Base-by-base conservation (phyloP, 2,329 filamentous ascomycete genomes). In the Pseudovirgaria hyperparasitica region DNA sequence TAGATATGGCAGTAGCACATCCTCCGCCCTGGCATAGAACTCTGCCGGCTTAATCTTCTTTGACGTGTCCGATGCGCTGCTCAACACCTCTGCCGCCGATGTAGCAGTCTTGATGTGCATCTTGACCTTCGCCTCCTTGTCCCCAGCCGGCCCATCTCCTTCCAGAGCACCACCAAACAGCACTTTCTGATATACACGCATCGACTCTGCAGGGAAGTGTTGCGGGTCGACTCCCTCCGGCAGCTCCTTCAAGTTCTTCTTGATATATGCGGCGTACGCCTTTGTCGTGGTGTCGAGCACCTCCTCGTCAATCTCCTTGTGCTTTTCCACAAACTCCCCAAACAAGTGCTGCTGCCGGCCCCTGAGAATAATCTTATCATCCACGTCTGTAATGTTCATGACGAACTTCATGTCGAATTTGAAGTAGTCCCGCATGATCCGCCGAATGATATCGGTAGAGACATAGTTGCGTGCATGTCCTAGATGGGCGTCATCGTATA, bases 391-490 rank as follows among this genome's bases (percentile, higher is more conserved):
- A 36, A 90, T 84, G 57, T 92, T 92, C 77, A 92, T 90, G 38
- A 92, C 81, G 57, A 92, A 92, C 33, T 76, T 72, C 39, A 93
- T 72, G 22, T 84, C 62, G 52, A 80, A 90, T 34, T 73, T 72
- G 51, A 92, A 92, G 56, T 90, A 87, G 52, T 87, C 74, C 45
- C 70, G 64, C 54, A 92, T 58, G 42, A 92, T 82, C 43, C 85
- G 74, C 34, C 85, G 71, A 40, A 92, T 75, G 37, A 92, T 85
- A 53, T 93, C 85, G 23, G 82, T 87, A 26, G 77, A 82, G 36
- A 92, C 81, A 68, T 92, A 92, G 59, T 92, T 92, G 41, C 82
- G 67, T 16, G 82, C 84, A 55, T 92, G 84, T 16, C 82, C 78
- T 34, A 87, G 56, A 60, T 87, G 82, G 35, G 76, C 70, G 57